Base-by-base conservation (phyloP, 768 basidiomycete genomes). In the Steccherinum ochraceum region DNA sequence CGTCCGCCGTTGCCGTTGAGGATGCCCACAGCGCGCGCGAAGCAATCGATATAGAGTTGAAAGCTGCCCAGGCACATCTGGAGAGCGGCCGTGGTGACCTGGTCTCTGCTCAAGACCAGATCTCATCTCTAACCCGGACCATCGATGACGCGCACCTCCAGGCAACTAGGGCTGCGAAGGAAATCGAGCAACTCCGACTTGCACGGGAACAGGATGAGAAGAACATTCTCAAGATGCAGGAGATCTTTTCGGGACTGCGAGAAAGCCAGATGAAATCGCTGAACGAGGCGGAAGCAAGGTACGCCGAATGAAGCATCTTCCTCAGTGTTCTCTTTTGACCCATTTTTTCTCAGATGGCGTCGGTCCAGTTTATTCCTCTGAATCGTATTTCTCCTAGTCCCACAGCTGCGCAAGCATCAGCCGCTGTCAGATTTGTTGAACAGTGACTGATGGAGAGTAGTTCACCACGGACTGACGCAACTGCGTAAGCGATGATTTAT, bases 231-330 rank as follows among this genome's bases (percentile, higher is more conserved):
- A 58, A 49, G 16, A 60, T 76, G 50, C 68, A 67, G 51, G 56
- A 58, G 0, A 53, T 59, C 10, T 69, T 70, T 48, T 59, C 60
- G 19, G 56, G 57, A 26, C 54, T 72, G 45, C 65, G 62, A 12
- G 62, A 68, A n/a, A 50, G 55, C 5, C 70, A 75, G 52, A 56
- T 62, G 57, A 61, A 67, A 20, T 64, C 61, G 24, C 56, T 75
- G 50, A 60, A 58, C 19, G 68, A 69, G 53, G 47, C 72, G 30
- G 67, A 70, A 40, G 57, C 61, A 67, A 69, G 69, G 73, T 74
- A 54, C 46, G 69, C 53, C 20, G 19, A 30, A 35, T 12, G 16
- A 35, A 35, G 7, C 16, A 7, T 35, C 30, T 7, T 35, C 16
- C 30, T 7, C 16, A 35, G 30, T 35, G 30, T 16, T 16, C 7